Evolutionary conservation across 129 eudicot genomes (phyloP), one percentile per base, ranked within the genome.

Genomic region (carrot (Daucus carota)): DNA sequence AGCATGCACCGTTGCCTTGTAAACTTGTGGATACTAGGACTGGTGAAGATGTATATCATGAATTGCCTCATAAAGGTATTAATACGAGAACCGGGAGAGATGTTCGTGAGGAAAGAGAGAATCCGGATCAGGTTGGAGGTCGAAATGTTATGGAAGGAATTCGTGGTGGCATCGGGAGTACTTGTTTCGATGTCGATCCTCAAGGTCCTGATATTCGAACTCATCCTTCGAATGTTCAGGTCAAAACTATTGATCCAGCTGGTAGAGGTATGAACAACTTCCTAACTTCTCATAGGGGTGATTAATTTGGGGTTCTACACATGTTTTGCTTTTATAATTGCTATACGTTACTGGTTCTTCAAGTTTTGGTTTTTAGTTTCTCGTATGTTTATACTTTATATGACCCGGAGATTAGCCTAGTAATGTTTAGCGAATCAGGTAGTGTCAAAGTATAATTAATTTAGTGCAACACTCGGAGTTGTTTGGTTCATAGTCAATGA

Each of bases 161-260:
- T 18, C 54, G n/a, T 26, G 40, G 57, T 43, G 75, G 75, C 40
- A n/a, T 34, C 10, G 79, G 43, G 33, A 73, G 22, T 60, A 12
- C 72, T 5, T 68, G 48, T 5, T 41, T 78, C 57, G 77, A 83
- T 65, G 76, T 43, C 62, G 87, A 86, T 72, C 87, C 87, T 41
- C 78, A 83, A 20, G 70, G 78, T 15, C 84, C 84, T 0, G 67
- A 18, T 16, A 80, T 80, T 5, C 34, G 70, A 15, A 18, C 16
- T 66, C 45, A 20, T 20, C 65, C 81, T 31, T 68, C 81, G 0
- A 69, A 83, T 70, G 77, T 79, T 70, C 79, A 84, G 82, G 54
- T 74, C 66, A 83, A 86, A 79, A 80, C 75, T 14, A 47, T 72
- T 17, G 87, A 83, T 80, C 85, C 86, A n/a, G 76, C 82, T 20